These are phyloP conservation scores for Climacium dendroides DNA, from an alignment of 225 moss, liverwort and hornwort genomes.

Conservation along the genomic window DNA sequence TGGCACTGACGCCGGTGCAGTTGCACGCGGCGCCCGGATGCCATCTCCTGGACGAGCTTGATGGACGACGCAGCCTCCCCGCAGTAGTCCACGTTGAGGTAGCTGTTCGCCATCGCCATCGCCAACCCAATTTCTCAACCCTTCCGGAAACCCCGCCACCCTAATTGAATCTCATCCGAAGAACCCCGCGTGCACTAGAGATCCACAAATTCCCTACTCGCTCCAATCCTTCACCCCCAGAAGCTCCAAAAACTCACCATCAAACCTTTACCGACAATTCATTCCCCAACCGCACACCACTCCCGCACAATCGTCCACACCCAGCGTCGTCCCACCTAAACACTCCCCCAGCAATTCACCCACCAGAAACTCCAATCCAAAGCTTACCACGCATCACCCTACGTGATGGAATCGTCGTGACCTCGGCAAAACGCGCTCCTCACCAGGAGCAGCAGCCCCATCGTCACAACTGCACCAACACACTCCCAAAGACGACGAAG, in stretches of 20 bases:
- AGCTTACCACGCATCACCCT: background rate
- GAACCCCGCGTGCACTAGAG: background rate
- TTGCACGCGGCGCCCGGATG: background rate
- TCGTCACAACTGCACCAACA: background rate
- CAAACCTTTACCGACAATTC: background rate
- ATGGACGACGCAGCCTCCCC: background rate
- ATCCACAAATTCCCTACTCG: background rate
- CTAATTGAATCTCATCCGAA: background rate
- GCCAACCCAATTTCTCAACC: background rate
- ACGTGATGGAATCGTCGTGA: background rate
- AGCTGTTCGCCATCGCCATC: background rate
- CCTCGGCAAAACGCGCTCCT: background rate
- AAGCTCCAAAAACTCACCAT: background rate
- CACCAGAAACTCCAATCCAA: background rate
- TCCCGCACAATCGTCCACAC: background rate
- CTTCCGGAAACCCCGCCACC: background rate
- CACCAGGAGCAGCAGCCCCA: background rate
- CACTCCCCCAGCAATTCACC: background rate
- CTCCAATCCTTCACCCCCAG: background rate
- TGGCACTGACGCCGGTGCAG: background rate
- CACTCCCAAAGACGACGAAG: background rate
- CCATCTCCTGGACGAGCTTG: background rate
- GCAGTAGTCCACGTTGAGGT: background rate
- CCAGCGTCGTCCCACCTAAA: background rate
- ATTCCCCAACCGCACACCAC: too few relatives aligned